Conservation (phyloP, 371 early-diverging fungal genomes). For the Mortierella sp. region DNA sequence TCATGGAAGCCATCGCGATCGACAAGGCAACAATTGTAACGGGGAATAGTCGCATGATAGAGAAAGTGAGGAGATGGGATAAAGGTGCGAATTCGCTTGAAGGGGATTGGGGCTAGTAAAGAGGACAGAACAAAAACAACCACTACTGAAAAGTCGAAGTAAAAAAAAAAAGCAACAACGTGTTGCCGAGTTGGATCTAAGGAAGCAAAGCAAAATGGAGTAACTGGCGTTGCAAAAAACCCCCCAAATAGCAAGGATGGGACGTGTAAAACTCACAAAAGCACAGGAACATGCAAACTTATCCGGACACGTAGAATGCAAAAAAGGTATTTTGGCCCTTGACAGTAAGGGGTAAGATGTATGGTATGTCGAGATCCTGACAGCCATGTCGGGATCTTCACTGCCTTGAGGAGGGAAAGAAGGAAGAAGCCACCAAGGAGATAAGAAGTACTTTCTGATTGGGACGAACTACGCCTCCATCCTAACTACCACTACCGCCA, state of each 20-base stretch:
- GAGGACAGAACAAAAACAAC: background rate
- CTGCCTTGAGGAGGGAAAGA: background rate
- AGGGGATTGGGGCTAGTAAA: too few species aligned
- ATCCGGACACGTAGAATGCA: background rate
- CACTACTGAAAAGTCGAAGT: too few species aligned
- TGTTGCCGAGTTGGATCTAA: too few species aligned
- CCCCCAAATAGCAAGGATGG: background rate
- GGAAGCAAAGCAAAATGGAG: background rate
- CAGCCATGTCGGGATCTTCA: background rate
- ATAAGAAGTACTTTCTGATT: too few species aligned
- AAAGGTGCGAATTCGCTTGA: background rate
- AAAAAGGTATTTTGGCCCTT: background rate
- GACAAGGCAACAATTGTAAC: background rate
- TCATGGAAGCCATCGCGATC: background rate
- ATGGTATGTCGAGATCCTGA: constrained; percentile 1
- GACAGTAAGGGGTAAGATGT: background rate
- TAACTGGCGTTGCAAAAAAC: background rate
- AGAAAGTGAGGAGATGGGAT: background rate
- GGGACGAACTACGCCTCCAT: background rate
- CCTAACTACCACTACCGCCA: constrained; percentile 2
- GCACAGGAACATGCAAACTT: background rate
- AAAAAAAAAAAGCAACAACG: too few species aligned
- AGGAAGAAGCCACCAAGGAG: background rate
- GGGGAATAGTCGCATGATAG: constrained; percentile 3
- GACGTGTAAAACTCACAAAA: background rate